A percentile compares a stretch with the other conserved stretches of the same genome.
Evolutionary conservation across 306 rosid species (phyloP).

Genomic region (Coriaria nepalensis): DNA sequence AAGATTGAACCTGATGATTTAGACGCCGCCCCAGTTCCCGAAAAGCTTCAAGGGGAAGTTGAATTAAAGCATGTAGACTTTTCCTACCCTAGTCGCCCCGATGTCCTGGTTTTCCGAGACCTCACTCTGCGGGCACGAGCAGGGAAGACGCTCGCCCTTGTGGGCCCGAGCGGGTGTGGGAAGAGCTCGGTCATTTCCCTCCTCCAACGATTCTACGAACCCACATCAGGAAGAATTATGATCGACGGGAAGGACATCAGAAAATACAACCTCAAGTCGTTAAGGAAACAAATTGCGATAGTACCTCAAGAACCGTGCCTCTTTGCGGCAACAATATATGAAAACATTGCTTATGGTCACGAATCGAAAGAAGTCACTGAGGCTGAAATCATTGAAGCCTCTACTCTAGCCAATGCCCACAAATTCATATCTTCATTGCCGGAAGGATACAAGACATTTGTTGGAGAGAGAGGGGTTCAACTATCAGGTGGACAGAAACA

Average conservation of each 20-base stretch:
- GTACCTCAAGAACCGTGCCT: slow-evolving; percentile 89
- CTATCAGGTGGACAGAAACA: slow-evolving; percentile 87
- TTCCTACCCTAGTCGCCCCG: slow-evolving; percentile 70
- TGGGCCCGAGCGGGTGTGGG: slow-evolving; percentile 92
- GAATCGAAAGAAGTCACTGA: slow-evolving; percentile 48
- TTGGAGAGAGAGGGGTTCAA: slow-evolving; percentile 83
- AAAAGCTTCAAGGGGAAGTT: slow-evolving; percentile 71
- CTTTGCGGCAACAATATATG: slow-evolving; percentile 63
- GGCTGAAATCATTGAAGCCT: slow-evolving; percentile 75
- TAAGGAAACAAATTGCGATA: slow-evolving; percentile 60
- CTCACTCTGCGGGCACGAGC: slow-evolving; percentile 68
- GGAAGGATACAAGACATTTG: slow-evolving; percentile 72
- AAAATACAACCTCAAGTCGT: slow-evolving; percentile 73
- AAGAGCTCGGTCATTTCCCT: slow-evolving; percentile 77
- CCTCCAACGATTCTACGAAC: slow-evolving; percentile 71
- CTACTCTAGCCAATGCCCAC: slow-evolving; percentile 76
- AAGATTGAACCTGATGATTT: slow-evolving; percentile 82
- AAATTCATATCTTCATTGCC: slow-evolving; percentile 64
- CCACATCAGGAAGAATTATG: slow-evolving; percentile 62
- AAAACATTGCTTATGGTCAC: slow-evolving; percentile 76
- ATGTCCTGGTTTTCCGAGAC: slow-evolving; percentile 67
- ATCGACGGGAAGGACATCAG: slow-evolving; percentile 79
- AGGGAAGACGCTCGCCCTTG: slow-evolving; percentile 80
- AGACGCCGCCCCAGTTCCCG: slow-evolving; percentile 61
- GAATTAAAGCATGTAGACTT: slow-evolving; percentile 82